phyloP scores from a whole-genome alignment of 2,329 filamentous ascomycete genomes.

The Verticillium klebahnii region DNA sequence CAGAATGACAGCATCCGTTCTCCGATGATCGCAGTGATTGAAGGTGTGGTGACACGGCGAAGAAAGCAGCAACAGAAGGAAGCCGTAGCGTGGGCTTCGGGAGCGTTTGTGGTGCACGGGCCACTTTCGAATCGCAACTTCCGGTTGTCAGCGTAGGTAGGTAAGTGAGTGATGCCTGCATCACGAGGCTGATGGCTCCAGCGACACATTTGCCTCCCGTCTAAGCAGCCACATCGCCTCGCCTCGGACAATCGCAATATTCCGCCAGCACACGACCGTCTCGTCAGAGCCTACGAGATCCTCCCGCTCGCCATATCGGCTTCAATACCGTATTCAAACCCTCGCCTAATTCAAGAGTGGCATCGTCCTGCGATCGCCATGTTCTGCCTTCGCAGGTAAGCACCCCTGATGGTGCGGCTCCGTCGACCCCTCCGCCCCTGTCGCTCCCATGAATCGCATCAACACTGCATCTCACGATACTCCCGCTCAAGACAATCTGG shows the following conservation, averaged over 20 bases:
- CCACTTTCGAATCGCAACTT: background rate
- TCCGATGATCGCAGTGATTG: background rate
- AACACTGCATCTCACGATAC: background rate
- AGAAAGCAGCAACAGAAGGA: background rate
- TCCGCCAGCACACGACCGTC: background rate
- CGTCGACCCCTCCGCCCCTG: constrained; percentile 3
- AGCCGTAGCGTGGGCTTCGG: background rate
- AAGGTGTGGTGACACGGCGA: background rate
- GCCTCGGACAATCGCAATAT: background rate
- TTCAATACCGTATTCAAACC: background rate
- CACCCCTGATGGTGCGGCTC: background rate
- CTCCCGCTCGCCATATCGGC: background rate
- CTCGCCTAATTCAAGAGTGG: background rate
- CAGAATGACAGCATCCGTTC: too few species aligned
- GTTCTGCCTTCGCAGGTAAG: constrained; percentile 60
- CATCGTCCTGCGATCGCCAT: constrained; percentile 29
- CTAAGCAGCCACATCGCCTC: background rate
- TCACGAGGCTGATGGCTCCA: background rate
- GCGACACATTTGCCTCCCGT: background rate
- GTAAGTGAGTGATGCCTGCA: background rate
- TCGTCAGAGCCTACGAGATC: background rate
- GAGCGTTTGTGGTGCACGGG: background rate
- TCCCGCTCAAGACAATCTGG: background rate
- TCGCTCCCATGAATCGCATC: background rate
- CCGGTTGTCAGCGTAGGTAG: background rate